phyloP scores from a whole-genome alignment of 2,329 filamentous ascomycete species.

The Fonsecaea nubica region DNA sequence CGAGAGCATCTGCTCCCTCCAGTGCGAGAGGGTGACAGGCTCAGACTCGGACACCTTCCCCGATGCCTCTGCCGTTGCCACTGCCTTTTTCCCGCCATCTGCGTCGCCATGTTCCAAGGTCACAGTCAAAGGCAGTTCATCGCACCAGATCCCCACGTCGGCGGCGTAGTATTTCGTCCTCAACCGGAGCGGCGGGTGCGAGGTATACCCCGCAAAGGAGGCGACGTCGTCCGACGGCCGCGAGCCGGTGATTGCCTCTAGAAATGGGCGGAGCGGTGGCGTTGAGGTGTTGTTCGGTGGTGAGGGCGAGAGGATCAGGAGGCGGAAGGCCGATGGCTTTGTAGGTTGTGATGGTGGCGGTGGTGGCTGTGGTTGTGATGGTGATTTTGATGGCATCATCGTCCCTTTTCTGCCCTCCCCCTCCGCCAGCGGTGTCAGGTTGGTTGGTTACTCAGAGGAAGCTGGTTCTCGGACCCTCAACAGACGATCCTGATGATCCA shows the following conservation, averaged over 20 bases:
- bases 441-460: too few relatives aligned
- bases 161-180: slow-evolving; percentile 53
- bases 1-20: slow-evolving; percentile 52
- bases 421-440: not conserved
- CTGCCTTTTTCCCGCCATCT: too few relatives aligned
- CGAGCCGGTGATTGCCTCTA: slow-evolving; percentile 35
- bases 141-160: slow-evolving; percentile 55
- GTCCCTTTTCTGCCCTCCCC: not conserved
- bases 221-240: slow-evolving; percentile 33
- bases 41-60: not conserved
- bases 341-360: not conserved
- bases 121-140: slow-evolving; percentile 47
- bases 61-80: too few relatives aligned
- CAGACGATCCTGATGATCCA: not conserved
- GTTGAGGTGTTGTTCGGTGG: slow-evolving; percentile 11
- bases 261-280: slow-evolving; percentile 36
- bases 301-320: slow-evolving; percentile 38
- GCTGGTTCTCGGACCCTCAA: not conserved
- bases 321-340: slow-evolving; percentile 35
- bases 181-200: slow-evolving; percentile 51
- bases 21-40: slow-evolving; percentile 38
- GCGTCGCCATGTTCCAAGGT: too few relatives aligned
- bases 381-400: slow-evolving; percentile 7
- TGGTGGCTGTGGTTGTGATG: not conserved
- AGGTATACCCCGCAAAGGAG: slow-evolving; percentile 55